These are phyloP conservation scores for Fabrea salina DNA, from an alignment of 169 alveolate species.

Conservation along the genomic window DNA sequence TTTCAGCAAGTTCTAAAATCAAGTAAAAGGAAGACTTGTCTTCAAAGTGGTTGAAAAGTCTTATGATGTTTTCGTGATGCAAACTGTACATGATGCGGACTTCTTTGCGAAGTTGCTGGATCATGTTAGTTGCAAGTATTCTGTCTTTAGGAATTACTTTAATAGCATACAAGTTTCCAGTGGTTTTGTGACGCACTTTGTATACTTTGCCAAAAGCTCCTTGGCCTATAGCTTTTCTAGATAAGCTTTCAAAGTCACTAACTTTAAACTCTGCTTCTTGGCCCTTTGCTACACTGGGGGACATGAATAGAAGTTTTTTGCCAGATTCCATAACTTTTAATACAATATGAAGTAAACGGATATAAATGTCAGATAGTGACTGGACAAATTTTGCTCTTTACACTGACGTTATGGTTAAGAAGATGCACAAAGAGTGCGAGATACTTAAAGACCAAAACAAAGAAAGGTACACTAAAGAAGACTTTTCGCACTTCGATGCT, in stretches of 20 bases:
- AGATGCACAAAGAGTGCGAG: too few relatives aligned
- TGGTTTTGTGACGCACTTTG: slow-evolving; percentile 76
- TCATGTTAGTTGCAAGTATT: slow-evolving; percentile 76
- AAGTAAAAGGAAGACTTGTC: slow-evolving; percentile 86
- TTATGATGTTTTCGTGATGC: slow-evolving; percentile 87
- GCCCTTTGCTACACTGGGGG: slow-evolving; percentile 50
- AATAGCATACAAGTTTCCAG: slow-evolving; percentile 83
- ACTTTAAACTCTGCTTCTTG: slow-evolving; percentile 60
- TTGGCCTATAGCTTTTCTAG: slow-evolving; percentile 70
- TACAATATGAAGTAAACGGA: too few relatives aligned
- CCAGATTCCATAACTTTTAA: too few relatives aligned
- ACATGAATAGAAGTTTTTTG: slow-evolving; percentile 42
- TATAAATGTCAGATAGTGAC: too few relatives aligned
- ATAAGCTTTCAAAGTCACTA: slow-evolving; percentile 70
- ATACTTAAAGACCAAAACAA: too few relatives aligned
- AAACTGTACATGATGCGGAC: slow-evolving; percentile 85
- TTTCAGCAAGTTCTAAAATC: slow-evolving; percentile 85
- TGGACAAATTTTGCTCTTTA: too few relatives aligned
- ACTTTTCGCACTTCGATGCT: background rate
- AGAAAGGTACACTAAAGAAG: background rate
- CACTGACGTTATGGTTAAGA: too few relatives aligned
- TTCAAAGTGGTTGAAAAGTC: slow-evolving; percentile 86
- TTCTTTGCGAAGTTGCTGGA: slow-evolving; percentile 78
- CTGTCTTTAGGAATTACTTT: slow-evolving; percentile 84
- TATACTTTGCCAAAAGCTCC: slow-evolving; percentile 92